Conservation (phyloP, 78 protist genomes). For the Diacronema lutheri region DNA sequence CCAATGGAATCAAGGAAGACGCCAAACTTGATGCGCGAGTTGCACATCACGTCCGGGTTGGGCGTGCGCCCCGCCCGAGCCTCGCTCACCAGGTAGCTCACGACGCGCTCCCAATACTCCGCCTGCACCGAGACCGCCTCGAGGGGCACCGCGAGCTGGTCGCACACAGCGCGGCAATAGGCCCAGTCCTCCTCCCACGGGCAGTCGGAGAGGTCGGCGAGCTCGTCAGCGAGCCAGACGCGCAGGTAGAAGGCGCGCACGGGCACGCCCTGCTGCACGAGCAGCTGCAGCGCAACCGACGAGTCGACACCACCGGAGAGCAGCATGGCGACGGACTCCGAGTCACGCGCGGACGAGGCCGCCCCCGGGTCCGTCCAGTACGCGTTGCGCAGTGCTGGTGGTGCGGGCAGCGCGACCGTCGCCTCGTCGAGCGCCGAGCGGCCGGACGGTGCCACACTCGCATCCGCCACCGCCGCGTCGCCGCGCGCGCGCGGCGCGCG, state of each 20-base stretch:
- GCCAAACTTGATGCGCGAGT: slow-evolving; percentile 40
- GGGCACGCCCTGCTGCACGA: not conserved
- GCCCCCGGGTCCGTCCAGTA: not conserved
- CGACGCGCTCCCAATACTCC: slow-evolving; percentile 31
- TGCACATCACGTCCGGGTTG: slow-evolving; percentile 44
- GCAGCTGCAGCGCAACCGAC: slow-evolving; percentile 19
- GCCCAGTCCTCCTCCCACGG: slow-evolving; percentile 48
- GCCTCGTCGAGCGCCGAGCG: not conserved
- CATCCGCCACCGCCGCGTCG: not conserved
- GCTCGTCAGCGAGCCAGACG: slow-evolving; percentile 43
- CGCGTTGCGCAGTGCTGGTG: no score
- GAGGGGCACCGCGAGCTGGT: slow-evolving; percentile 14
- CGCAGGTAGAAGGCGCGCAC: slow-evolving; percentile 20
- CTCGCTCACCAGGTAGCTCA: slow-evolving; percentile 18
- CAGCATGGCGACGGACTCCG: slow-evolving; percentile 25
- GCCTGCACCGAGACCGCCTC: slow-evolving; percentile 17
- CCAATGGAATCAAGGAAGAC: slow-evolving; percentile 12
- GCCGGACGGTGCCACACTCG: not conserved
- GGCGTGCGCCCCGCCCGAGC: slow-evolving; percentile 29
- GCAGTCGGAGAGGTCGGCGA: slow-evolving; percentile 1
- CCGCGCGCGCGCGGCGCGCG: not conserved
- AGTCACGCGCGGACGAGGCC: not conserved
- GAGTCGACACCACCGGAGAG: slow-evolving; percentile 36
- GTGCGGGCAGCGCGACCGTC: not conserved
- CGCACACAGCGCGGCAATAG: slow-evolving; percentile 3